Evolutionary conservation across 371 early-diverging fungal species (phyloP).

Genomic region (Cladochytrium tenue): DNA sequence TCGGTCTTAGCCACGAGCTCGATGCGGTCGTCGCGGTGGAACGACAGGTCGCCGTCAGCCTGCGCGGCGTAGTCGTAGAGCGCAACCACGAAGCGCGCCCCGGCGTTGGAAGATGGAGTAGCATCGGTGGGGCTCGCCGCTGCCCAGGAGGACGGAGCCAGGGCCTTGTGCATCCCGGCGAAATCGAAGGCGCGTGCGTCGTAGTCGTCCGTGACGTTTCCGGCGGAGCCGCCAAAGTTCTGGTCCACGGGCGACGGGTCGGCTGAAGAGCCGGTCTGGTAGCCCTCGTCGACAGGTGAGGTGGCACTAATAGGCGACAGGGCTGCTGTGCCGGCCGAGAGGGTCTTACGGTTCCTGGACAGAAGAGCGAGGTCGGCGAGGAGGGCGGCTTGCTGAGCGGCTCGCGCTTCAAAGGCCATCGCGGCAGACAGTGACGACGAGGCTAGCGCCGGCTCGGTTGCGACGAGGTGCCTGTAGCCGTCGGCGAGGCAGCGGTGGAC

Average conservation of each 20-base stretch:
- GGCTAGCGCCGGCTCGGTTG: slow-evolving; percentile 12
- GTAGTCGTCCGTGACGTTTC: slow-evolving; percentile 4
- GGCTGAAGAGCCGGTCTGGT: slow-evolving; percentile 7
- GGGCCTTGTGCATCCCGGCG: slow-evolving; percentile 1
- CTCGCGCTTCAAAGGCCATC: slow-evolving; percentile 24
- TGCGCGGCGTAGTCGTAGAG: slow-evolving; percentile 45
- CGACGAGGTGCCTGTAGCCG: slow-evolving; percentile 16
- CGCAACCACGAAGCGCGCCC: slow-evolving; percentile 34
- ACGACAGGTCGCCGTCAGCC: slow-evolving; percentile 40
- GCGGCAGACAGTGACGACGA: slow-evolving; percentile 14
- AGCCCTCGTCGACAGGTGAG: slow-evolving; percentile 9
- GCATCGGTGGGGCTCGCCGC: background rate
- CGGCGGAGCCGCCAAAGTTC: slow-evolving; percentile 2
- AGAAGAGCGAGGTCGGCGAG: slow-evolving; percentile 25
- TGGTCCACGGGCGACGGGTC: background rate
- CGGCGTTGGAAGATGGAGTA: background rate
- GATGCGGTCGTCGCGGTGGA: slow-evolving; percentile 46
- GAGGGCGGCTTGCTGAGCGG: slow-evolving; percentile 23
- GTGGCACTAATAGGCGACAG: background rate
- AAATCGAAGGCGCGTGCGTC: slow-evolving; percentile 1
- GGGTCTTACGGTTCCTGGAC: slow-evolving; percentile 7
- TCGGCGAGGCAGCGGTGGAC: slow-evolving; percentile 55
- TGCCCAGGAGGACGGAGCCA: background rate
- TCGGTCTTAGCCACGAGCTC: slow-evolving; percentile 29
- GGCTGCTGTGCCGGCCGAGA: background rate